A percentile compares a stretch with the other conserved stretches of the same genome.
Evolutionary conservation across 2,329 filamentous ascomycete species (phyloP).

Genomic region (Rugonectria rugulosa): DNA sequence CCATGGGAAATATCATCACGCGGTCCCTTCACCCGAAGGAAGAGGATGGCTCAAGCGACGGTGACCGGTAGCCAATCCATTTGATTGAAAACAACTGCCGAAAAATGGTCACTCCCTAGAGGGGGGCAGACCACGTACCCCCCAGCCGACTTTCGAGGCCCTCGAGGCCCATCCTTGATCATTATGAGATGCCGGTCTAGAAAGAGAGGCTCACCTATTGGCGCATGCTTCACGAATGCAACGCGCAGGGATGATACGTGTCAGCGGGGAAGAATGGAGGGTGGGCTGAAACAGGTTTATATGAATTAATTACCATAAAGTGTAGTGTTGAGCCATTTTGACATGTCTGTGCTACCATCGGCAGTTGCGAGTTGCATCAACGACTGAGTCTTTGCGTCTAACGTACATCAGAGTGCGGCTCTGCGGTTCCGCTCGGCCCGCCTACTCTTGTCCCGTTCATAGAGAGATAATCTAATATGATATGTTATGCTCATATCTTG

Average conservation of each 20-base stretch:
- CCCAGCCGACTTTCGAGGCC: not conserved
- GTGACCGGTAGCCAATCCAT: not conserved
- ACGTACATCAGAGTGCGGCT: not conserved
- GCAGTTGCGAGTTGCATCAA: not conserved
- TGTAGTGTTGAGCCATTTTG: not conserved
- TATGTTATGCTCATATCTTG: too few relatives aligned
- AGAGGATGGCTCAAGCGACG: not conserved
- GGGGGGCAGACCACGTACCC: not conserved
- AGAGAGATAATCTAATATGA: not conserved
- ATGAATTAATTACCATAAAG: not conserved
- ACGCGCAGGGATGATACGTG: not conserved
- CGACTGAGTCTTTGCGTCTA: too few relatives aligned
- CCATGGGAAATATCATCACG: not conserved
- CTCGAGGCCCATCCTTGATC: not conserved
- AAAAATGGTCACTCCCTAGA: not conserved
- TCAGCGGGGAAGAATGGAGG: not conserved
- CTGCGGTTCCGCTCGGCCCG: not conserved
- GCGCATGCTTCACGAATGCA: not conserved
- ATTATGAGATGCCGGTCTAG: not conserved
- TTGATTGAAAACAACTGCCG: not conserved
- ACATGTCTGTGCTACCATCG: not conserved
- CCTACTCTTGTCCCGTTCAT: not conserved
- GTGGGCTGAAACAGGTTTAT: not conserved
- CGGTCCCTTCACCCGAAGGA: not conserved
- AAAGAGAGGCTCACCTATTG: not conserved